These are phyloP conservation scores for Chaetomium globosum DNA, from an alignment of 2,329 filamentous ascomycete genomes.

Conservation along the genomic window DNA sequence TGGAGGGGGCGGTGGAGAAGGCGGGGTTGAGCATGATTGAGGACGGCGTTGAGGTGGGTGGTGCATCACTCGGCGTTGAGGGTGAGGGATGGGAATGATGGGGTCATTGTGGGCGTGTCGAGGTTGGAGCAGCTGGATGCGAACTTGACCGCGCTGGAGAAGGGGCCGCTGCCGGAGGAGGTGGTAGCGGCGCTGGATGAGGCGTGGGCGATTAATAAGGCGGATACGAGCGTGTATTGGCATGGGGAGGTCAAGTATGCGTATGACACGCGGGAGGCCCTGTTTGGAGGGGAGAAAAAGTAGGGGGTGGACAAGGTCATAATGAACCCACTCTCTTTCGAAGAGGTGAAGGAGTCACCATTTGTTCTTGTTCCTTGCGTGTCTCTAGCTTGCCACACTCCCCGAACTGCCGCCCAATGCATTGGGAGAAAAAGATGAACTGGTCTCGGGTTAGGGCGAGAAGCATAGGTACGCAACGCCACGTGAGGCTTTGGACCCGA, in stretches of 20 bases:
- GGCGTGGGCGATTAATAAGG: conserved; percentile 73
- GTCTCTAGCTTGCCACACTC: too few species aligned
- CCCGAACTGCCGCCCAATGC: too few species aligned
- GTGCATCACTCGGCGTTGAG: conserved; percentile 64
- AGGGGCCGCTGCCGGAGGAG: conserved; percentile 70
- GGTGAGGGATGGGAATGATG: conserved; percentile 46
- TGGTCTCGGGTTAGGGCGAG: too few species aligned
- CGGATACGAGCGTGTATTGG: conserved; percentile 56
- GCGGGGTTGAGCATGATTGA: conserved; percentile 67
- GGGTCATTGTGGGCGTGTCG: conserved; percentile 55
- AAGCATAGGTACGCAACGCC: too few species aligned
- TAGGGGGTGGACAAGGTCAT: neutral
- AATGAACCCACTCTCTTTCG: too few species aligned
- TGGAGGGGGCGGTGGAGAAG: conserved; percentile 65
- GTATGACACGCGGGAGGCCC: conserved; percentile 63
- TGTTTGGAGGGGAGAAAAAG: conserved; percentile 56
- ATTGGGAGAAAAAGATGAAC: too few species aligned
- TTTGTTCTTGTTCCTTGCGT: too few species aligned
- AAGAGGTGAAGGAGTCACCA: too few species aligned
- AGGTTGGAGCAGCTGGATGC: conserved; percentile 52
- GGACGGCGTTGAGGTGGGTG: conserved; percentile 67
- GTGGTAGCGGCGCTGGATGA: conserved; percentile 72
- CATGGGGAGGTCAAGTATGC: conserved; percentile 65
- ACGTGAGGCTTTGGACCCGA: too few species aligned
- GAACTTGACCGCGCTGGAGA: conserved; percentile 54